Conservation (phyloP, 352 stramenopile genomes). For the Vaucheria bursata region DNA sequence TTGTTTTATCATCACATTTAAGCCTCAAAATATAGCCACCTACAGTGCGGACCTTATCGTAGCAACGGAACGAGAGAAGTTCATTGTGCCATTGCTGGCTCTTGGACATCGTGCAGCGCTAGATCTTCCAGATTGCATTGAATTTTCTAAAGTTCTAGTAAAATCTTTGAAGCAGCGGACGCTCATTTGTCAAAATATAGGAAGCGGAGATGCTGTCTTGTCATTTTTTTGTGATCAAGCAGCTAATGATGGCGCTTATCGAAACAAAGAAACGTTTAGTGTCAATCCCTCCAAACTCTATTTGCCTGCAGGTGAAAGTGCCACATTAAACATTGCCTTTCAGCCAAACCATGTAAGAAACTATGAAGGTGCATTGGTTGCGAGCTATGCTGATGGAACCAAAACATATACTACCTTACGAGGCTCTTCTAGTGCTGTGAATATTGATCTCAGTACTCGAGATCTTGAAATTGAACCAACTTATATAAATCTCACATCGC, state of each 20-base stretch:
- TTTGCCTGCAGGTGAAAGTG: slow-evolving; percentile 64
- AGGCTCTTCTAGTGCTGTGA: slow-evolving; percentile 68
- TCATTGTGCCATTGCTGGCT: slow-evolving; percentile 74
- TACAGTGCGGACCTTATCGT: slow-evolving; percentile 80
- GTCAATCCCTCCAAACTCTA: slow-evolving; percentile 59
- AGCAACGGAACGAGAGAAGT: slow-evolving; percentile 84
- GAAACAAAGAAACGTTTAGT: slow-evolving; percentile 57
- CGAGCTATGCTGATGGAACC: slow-evolving; percentile 67
- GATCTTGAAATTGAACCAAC: slow-evolving; percentile 68
- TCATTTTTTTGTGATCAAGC: slow-evolving; percentile 14
- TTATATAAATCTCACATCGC: slow-evolving; percentile 73
- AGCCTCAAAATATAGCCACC: slow-evolving; percentile 71
- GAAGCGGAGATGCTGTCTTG: slow-evolving; percentile 55
- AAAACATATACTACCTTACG: slow-evolving; percentile 57
- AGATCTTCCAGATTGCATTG: slow-evolving; percentile 65
- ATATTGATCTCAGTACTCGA: slow-evolving; percentile 75
- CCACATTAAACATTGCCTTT: slow-evolving; percentile 59
- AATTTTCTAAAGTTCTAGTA: slow-evolving; percentile 53
- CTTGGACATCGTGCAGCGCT: slow-evolving; percentile 68
- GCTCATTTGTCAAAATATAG: slow-evolving; percentile 76
- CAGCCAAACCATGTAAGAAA: slow-evolving; percentile 1
- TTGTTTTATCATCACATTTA: slow-evolving; percentile 76
- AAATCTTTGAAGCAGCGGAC: slow-evolving; percentile 65
- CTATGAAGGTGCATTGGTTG: slow-evolving; percentile 66
- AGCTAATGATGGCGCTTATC: not conserved